phyloP scores from a whole-genome alignment of 1,284 basidiomycete genomes.

The Fomitopsis pinicola region DNA sequence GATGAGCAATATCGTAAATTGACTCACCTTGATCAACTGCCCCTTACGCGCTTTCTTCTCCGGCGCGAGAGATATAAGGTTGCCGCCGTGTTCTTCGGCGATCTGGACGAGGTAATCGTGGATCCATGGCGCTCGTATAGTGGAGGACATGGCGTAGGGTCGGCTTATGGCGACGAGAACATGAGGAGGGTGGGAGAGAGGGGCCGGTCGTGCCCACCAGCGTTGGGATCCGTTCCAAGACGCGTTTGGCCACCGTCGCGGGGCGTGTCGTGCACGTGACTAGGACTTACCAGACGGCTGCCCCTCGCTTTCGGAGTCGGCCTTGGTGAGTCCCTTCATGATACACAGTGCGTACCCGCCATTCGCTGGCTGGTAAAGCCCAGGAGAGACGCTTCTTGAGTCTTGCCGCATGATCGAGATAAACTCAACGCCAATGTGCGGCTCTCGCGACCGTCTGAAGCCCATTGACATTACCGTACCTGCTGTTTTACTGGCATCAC shows the following conservation, averaged over 20 bases:
- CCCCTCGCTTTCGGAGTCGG: too few species aligned
- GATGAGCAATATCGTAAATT: background rate
- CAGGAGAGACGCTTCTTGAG: too few species aligned
- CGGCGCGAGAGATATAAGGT: slow-evolving; percentile 31
- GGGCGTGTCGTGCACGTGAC: background rate
- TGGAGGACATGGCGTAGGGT: slow-evolving; percentile 31
- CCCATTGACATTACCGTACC: too few species aligned
- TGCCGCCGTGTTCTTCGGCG: slow-evolving; percentile 45
- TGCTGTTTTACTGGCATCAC: too few species aligned
- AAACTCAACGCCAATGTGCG: too few species aligned
- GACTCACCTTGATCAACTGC: slow-evolving; percentile 48
- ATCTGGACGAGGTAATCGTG: slow-evolving; percentile 40
- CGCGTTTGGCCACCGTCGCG: background rate
- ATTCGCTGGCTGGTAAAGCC: too few species aligned
- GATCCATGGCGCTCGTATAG: slow-evolving; percentile 48
- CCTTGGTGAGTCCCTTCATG: too few species aligned
- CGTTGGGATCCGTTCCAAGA: background rate
- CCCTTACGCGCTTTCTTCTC: slow-evolving; percentile 38
- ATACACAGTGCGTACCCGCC: too few species aligned
- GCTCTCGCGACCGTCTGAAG: too few species aligned
- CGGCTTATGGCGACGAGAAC: background rate
- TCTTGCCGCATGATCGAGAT: too few species aligned
- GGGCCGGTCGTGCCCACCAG: too few species aligned
- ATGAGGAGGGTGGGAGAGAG: background rate
- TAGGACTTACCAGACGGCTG: background rate